A percentile compares a stretch with the other conserved stretches of the same genome.
Conservation (phyloP, 2,329 filamentous ascomycete species). For the Trichoderma sp. region DNA sequence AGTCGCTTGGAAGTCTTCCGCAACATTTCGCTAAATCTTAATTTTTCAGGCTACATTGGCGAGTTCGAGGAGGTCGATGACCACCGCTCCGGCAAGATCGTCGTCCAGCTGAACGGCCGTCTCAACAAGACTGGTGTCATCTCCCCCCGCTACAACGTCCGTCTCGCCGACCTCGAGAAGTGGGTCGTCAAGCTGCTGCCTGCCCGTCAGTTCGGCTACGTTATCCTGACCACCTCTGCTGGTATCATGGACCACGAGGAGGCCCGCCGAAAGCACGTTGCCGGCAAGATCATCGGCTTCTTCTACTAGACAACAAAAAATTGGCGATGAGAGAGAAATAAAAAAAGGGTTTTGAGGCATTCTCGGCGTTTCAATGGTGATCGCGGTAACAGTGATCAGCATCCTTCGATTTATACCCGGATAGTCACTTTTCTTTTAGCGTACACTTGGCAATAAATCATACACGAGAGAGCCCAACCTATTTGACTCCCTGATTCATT, state of each 20-base stretch:
- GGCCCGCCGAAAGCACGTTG: conserved; percentile 97
- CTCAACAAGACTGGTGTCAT: conserved; percentile 99
- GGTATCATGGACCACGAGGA: conserved; percentile 99
- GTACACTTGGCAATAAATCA: conserved; percentile 40
- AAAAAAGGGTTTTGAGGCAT: conserved; percentile 36
- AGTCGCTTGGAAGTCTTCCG: conserved; percentile 90
- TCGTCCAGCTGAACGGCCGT: conserved; percentile 97
- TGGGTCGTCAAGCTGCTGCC: conserved; percentile 99
- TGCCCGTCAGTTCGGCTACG: conserved; percentile 99
- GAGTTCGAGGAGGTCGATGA: conserved; percentile 99
- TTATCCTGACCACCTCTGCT: conserved; percentile 97
- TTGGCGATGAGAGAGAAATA: conserved; percentile 28
- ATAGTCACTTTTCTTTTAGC: conserved; percentile 33
- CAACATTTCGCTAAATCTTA: conserved; percentile 69
- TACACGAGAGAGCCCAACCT: conserved; percentile 26
- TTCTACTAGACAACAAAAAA: conserved; percentile 73
- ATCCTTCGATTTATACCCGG: conserved; percentile 36
- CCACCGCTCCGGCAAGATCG: conserved; percentile 99
- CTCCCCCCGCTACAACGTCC: conserved; percentile 98
- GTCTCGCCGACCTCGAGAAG: conserved; percentile 97
- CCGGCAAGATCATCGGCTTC: conserved; percentile 99
- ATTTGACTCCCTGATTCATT: not conserved
- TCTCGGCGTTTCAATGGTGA: conserved; percentile 41
- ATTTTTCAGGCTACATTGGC: conserved; percentile 86
- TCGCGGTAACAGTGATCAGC: conserved; percentile 43